Evolutionary conservation across 2,329 filamentous ascomycete species (phyloP).

Genomic region (Diaporthe ampelina): DNA sequence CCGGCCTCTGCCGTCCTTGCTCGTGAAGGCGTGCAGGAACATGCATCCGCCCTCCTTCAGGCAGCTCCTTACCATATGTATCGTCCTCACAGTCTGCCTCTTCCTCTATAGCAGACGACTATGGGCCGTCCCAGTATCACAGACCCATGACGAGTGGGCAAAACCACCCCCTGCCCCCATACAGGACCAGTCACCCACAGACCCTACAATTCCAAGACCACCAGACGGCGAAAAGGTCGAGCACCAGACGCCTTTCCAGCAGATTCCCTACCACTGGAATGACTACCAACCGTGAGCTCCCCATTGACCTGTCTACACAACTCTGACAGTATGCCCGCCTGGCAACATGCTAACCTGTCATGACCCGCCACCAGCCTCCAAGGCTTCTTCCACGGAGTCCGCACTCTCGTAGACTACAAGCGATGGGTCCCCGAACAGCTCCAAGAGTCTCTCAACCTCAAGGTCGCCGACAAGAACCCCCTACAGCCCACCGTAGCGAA

Average conservation of each 20-base stretch:
- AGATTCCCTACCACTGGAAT: conserved; percentile 41
- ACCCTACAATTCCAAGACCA: conserved; percentile 12
- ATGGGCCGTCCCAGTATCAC: conserved; percentile 30
- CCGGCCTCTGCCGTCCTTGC: conserved; percentile 33
- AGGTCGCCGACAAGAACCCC: conserved; percentile 36
- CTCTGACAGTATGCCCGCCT: too few relatives aligned
- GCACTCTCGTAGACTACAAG: conserved; percentile 41
- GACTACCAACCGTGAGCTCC: conserved; percentile 38
- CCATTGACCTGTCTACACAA: too few relatives aligned
- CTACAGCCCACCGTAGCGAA: conserved; percentile 35
- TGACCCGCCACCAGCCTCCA: conserved; percentile 25
- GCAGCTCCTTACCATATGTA: conserved; percentile 39
- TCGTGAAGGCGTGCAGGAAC: conserved; percentile 35
- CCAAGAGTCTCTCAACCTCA: conserved; percentile 35
- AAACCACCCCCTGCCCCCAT: conserved; percentile 17
- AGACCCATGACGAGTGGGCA: conserved; percentile 40
- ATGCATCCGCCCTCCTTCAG: conserved; percentile 41
- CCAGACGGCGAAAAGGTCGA: conserved; percentile 28
- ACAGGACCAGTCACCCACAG: conserved; percentile 3
- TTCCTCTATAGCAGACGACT: conserved; percentile 42
- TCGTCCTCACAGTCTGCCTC: conserved; percentile 41
- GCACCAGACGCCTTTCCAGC: conserved; percentile 37
- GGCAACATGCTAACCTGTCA: conserved; percentile 2
- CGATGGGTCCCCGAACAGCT: conserved; percentile 41
- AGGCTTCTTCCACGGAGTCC: conserved; percentile 40